Conservation (phyloP, 192 early-diverging fungal species). For the Coemansia sp. region DNA sequence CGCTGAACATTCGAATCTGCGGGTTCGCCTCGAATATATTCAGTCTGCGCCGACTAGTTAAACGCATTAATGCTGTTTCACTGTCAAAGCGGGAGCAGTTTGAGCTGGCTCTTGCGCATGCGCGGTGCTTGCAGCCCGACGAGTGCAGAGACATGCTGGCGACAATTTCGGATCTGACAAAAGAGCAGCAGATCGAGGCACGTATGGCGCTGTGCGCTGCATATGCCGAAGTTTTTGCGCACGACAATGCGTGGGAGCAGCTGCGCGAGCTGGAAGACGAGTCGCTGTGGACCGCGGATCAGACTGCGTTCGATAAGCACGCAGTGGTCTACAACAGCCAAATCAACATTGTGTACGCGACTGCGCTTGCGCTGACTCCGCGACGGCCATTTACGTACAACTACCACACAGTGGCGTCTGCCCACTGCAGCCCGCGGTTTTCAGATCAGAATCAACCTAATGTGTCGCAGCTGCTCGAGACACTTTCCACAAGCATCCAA, state of each 20-base stretch:
- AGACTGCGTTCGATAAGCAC: conserved; percentile 1
- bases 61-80: not conserved
- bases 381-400: conserved; percentile 36
- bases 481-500: not conserved
- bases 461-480: not conserved
- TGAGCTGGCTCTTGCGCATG: conserved; percentile 32
- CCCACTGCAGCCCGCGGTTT: conserved; percentile 12
- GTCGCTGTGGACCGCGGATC: conserved; percentile 1
- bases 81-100: not conserved
- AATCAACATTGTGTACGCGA: conserved; percentile 17
- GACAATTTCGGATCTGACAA: not conserved
- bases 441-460: not conserved
- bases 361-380: conserved; percentile 20
- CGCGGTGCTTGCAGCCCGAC: conserved; percentile 26
- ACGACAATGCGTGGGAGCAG: conserved; percentile 6
- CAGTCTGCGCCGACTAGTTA: not conserved
- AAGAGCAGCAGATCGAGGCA: conserved; percentile 15
- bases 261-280: not conserved
- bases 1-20: conserved; percentile 17
- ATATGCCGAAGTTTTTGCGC: conserved; percentile 15
- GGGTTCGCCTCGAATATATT: conserved; percentile 26
- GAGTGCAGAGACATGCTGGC: conserved; percentile 1
- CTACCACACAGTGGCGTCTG: conserved; percentile 33
- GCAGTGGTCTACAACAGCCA: not conserved
- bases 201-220: conserved; percentile 19